phyloP scores from a whole-genome alignment of 108 stramenopile species.

The Pseudonitzschia pungens region DNA sequence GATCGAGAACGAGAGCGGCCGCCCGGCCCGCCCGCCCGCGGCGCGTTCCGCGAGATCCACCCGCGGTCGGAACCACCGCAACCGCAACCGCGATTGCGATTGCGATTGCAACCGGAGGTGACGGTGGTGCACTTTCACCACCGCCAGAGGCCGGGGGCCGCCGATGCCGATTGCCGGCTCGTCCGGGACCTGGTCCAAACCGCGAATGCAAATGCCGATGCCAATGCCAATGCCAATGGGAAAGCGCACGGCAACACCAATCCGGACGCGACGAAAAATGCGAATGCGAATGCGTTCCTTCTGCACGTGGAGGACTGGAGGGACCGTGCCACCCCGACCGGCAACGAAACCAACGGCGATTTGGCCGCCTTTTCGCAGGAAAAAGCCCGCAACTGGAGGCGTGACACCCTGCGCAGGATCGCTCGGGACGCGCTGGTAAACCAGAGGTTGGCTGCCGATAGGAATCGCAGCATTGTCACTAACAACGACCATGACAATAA shows the following conservation, averaged over 20 bases:
- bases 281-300: neutral
- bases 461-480: too few relatives aligned
- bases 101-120: constrained; percentile 17
- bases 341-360: neutral
- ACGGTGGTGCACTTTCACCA: constrained; percentile 89
- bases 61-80: too few relatives aligned
- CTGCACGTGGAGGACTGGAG: neutral
- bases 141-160: constrained; percentile 65
- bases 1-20: too few relatives aligned
- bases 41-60: too few relatives aligned
- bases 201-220: neutral
- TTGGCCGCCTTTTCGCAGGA: constrained; percentile 71
- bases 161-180: constrained; percentile 62
- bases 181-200: constrained; percentile 54
- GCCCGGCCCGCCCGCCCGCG: too few relatives aligned
- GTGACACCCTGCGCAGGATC: constrained; percentile 35
- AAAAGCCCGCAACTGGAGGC: constrained; percentile 77
- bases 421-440: neutral
- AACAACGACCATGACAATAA: constrained; percentile 8
- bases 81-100: too few relatives aligned
- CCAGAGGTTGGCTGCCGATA: neutral
- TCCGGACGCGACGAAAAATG: too few relatives aligned
- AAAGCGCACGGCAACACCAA: too few relatives aligned
- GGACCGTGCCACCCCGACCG: too few relatives aligned
- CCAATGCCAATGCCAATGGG: too few relatives aligned